phyloP scores from a whole-genome alignment of 2,329 filamentous ascomycete species.

The Penicillium sp. region DNA sequence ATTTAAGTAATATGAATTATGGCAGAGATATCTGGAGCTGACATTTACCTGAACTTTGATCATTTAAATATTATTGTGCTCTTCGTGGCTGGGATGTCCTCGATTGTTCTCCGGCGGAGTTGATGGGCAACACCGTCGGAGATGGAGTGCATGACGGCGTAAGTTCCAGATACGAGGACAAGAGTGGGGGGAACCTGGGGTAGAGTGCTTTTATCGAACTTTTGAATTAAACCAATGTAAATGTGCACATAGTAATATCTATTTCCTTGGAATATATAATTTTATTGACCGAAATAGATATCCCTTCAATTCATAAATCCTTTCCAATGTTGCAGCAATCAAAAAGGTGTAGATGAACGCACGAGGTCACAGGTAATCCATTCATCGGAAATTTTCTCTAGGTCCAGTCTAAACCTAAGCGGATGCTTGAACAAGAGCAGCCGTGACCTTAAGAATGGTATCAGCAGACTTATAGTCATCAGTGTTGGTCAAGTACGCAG shows the following conservation, averaged over 20 bases:
- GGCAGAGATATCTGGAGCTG: not conserved
- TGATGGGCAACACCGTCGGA: not conserved
- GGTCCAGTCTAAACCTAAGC: not conserved
- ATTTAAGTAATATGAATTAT: not conserved
- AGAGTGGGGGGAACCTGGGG: not conserved
- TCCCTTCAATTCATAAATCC: not conserved
- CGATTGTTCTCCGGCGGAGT: not conserved
- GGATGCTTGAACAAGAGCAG: slow-evolving; percentile 5
- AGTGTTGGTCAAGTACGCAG: slow-evolving; percentile 16
- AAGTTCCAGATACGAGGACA: not conserved
- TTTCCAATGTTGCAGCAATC: not conserved
- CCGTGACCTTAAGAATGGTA: slow-evolving; percentile 11
- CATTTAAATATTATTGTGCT: not conserved
- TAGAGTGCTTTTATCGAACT: not conserved
- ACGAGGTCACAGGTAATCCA: no score
- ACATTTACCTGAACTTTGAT: not conserved
- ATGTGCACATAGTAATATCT: not conserved
- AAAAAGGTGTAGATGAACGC: not conserved
- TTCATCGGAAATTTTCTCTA: not conserved
- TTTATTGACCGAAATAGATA: not conserved
- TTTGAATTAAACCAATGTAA: not conserved
- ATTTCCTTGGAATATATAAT: not conserved
- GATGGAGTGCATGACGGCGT: not conserved
- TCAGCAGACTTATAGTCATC: slow-evolving; percentile 11
- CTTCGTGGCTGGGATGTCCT: not conserved